Percentiles rank a stretch among this genome's conserved stretches.
Evolutionary conservation across 1,284 basidiomycete species (phyloP).

Genomic region (Boletellus deceptivus): DNA sequence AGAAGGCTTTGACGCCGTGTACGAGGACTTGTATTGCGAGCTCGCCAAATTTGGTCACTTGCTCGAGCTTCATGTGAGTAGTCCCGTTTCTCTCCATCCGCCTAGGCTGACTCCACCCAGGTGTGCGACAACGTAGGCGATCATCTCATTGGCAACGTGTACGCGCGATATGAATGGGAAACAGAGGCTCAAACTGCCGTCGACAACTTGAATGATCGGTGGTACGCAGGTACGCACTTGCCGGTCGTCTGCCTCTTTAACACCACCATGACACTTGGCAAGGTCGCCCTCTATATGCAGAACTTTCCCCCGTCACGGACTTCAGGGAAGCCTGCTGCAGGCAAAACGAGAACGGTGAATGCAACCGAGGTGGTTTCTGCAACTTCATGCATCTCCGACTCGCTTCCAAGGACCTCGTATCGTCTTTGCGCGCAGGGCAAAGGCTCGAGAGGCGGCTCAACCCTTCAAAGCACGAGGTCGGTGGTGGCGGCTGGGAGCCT

Average conservation of each 20-base stretch:
- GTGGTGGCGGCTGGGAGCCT: constrained; percentile 81
- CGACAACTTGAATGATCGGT: constrained; percentile 90
- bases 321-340: constrained; percentile 99
- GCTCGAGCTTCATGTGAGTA: constrained; percentile 87
- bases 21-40: constrained; percentile 93
- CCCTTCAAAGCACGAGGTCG: constrained; percentile 57
- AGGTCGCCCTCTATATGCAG: constrained; percentile 97
- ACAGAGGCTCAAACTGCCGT: constrained; percentile 95
- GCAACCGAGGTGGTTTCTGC: constrained; percentile 94
- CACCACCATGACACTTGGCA: background rate
- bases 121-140: constrained; percentile 99
- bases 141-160: constrained; percentile 98
- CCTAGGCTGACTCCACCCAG: constrained; percentile 35
- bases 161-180: constrained; percentile 98
- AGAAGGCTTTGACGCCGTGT: constrained; percentile 96
- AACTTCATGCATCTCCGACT: constrained; percentile 98
- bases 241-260: constrained; percentile 5
- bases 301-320: constrained; percentile 97
- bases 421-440: constrained; percentile 79
- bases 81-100: background rate
- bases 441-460: constrained; percentile 76
- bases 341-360: constrained; percentile 97
- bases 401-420: constrained; percentile 79
- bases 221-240: constrained; percentile 85
- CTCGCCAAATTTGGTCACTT: constrained; percentile 94